Evolutionary conservation across 2,329 filamentous ascomycete species (phyloP).

Genomic region (Tolypocladium album): DNA sequence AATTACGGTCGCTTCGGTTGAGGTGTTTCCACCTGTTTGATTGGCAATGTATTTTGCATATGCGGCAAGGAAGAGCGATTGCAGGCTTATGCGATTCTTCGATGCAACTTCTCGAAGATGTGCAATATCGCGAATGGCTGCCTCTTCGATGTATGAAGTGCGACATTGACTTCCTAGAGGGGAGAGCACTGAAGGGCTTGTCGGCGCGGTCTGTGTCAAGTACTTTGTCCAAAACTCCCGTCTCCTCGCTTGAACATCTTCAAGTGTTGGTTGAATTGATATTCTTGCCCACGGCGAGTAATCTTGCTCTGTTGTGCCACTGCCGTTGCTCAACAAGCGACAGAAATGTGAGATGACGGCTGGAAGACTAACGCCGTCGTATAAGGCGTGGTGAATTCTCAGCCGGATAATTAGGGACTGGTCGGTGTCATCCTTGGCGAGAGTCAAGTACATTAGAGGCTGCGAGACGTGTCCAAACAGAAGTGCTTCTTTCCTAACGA

Average conservation of each 20-base stretch:
- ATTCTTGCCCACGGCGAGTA: slow-evolving; percentile 16
- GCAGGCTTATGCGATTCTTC: slow-evolving; percentile 50
- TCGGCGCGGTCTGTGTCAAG: slow-evolving; percentile 11
- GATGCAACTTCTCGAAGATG: slow-evolving; percentile 24
- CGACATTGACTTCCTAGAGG: slow-evolving; percentile 6
- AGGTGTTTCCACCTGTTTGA: slow-evolving; percentile 15
- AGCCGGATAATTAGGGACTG: slow-evolving; percentile 30
- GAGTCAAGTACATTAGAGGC: slow-evolving; percentile 14
- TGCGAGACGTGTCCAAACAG: neutral
- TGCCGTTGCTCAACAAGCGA: slow-evolving; percentile 6
- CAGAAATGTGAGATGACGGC: slow-evolving; percentile 38
- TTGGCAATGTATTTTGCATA: slow-evolving; percentile 42
- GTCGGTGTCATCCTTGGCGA: slow-evolving; percentile 3
- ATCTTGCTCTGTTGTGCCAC: neutral
- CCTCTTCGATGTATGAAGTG: slow-evolving; percentile 30
- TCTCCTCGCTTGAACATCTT: slow-evolving; percentile 6
- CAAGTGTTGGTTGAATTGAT: slow-evolving; percentile 4
- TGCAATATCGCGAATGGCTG: slow-evolving; percentile 29
- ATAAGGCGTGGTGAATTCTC: slow-evolving; percentile 74
- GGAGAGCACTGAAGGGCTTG: neutral
- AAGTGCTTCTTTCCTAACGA: slow-evolving; percentile 25
- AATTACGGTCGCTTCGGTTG: slow-evolving; percentile 27
- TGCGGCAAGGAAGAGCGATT: slow-evolving; percentile 65
- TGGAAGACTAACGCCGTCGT: slow-evolving; percentile 73
- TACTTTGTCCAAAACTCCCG: slow-evolving; percentile 32